Conservation (phyloP, 306 rosid species). For the Sesbania bispinosa region DNA sequence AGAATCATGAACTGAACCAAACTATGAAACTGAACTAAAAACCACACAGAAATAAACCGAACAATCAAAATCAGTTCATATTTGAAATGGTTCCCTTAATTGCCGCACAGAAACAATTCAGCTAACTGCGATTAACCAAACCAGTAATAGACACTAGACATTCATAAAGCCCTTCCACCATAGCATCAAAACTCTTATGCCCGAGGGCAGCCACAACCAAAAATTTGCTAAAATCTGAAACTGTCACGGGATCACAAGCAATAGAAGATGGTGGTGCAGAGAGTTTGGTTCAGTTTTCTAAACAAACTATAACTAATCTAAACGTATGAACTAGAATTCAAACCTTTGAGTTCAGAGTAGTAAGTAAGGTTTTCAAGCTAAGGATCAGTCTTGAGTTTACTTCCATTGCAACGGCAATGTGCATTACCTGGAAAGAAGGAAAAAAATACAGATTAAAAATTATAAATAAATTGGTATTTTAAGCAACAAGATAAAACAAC, state of each 20-base stretch:
- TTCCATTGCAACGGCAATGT: constrained; percentile 89
- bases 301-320: neutral
- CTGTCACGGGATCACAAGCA: neutral
- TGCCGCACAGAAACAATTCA: neutral
- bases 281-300: neutral
- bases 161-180: neutral
- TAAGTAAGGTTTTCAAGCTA: constrained; percentile 67
- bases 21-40: neutral
- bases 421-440: constrained; percentile 72
- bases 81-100: neutral
- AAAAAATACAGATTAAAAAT: neutral
- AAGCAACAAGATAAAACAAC: too few relatives aligned
- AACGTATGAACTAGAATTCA: constrained; percentile 26
- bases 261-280: neutral
- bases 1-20: neutral
- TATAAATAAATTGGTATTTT: too few relatives aligned
- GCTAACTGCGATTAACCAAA: neutral
- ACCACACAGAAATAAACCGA: neutral
- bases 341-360: constrained; percentile 75
- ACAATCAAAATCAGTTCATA: neutral
- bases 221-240: neutral
- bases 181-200: neutral
- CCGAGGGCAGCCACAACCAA: neutral
- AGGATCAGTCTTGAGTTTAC: constrained; percentile 80
- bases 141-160: neutral